Evolutionary conservation across 2,329 filamentous ascomycete genomes (phyloP), one percentile per base, ranked within the genome.

Genomic region (Colletotrichum godetiae): DNA sequence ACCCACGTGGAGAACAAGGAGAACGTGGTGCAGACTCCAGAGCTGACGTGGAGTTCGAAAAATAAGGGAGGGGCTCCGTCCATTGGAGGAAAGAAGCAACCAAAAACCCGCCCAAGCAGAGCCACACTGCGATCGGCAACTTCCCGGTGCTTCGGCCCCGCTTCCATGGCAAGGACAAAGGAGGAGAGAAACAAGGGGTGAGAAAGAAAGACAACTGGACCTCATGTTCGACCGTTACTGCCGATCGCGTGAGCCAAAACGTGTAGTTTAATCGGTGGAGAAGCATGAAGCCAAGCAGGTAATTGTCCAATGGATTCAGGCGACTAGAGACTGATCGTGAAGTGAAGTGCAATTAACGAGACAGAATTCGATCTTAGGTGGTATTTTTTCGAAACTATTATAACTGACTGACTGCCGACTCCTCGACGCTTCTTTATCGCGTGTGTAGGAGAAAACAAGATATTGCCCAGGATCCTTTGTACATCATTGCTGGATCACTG

Each of bases 191-290:
- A 37, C 37, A n/a, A 59, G 6, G 29, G 62, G 35, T 13, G 13
- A 5, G 8, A 8, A 7, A 59, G 15, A 13, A 27, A 27, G 4
- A n/a, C 46, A 19, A 53, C 35, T 29, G 42, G 29, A 24, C 29
- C 0, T 27, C 11, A 27, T 7, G 10, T 15, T 52, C 46, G 27
- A 55, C n/a, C 61, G 63, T 52, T 27, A 29, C 31, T 24, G 33
- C 57, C 49, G 63, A 71, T 67, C 24, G 27, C 55, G 33, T 63
- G 69, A 68, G 66, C 37, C 52, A 68, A 72, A 55, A 58, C 27
- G 27, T n/a, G 63, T 60, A 53, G 58, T 33, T 53, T 72, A 52
- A 52, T 68, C 69, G 24, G 69, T 63, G 65, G 69, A 63, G 69
- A 61, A 35, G 3, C 15, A 42, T 8, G 4, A 11, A n/a, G 8